Percentiles rank a stretch among this genome's conserved stretches.
These are phyloP conservation scores for Kodamaea leandrae DNA, from an alignment of 805 yeast species.

Conservation along the genomic window DNA sequence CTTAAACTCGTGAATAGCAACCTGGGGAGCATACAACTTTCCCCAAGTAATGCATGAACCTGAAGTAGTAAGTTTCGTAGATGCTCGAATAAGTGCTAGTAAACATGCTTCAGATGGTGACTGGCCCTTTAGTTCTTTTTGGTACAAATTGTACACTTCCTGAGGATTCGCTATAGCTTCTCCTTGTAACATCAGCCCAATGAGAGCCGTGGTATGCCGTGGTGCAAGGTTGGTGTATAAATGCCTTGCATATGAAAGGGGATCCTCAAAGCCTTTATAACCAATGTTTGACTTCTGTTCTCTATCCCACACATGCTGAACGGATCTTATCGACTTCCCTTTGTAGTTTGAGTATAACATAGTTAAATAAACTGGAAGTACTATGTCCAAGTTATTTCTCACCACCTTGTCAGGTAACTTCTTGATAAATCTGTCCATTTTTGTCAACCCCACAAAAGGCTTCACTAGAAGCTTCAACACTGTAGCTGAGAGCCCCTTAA, in stretches of 20 bases:
- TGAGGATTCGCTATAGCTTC: slow-evolving; percentile 32
- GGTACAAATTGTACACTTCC: slow-evolving; percentile 28
- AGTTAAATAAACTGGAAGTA: slow-evolving; percentile 24
- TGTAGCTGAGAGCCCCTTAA: slow-evolving; percentile 30
- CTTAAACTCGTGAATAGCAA: slow-evolving; percentile 58
- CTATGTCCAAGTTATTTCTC: slow-evolving; percentile 11
- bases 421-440: slow-evolving; percentile 21
- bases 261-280: slow-evolving; percentile 12
- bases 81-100: slow-evolving; percentile 49
- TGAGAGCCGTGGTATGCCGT: slow-evolving; percentile 23
- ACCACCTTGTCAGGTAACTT: slow-evolving; percentile 6
- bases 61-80: slow-evolving; percentile 25
- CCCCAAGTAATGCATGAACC: slow-evolving; percentile 43
- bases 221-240: slow-evolving; percentile 20
- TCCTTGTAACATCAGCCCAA: slow-evolving; percentile 38
- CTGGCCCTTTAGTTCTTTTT: slow-evolving; percentile 20
- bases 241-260: slow-evolving; percentile 27
- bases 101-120: slow-evolving; percentile 33
- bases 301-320: slow-evolving; percentile 17
- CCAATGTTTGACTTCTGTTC: neutral
- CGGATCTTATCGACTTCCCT: slow-evolving; percentile 5
- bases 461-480: slow-evolving; percentile 27
- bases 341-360: slow-evolving; percentile 9
- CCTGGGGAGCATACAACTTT: slow-evolving; percentile 52
- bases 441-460: slow-evolving; percentile 26